These are phyloP conservation scores for Aspergillus amoenus DNA, from an alignment of 2,329 filamentous ascomycete genomes.

Conservation along the genomic window DNA sequence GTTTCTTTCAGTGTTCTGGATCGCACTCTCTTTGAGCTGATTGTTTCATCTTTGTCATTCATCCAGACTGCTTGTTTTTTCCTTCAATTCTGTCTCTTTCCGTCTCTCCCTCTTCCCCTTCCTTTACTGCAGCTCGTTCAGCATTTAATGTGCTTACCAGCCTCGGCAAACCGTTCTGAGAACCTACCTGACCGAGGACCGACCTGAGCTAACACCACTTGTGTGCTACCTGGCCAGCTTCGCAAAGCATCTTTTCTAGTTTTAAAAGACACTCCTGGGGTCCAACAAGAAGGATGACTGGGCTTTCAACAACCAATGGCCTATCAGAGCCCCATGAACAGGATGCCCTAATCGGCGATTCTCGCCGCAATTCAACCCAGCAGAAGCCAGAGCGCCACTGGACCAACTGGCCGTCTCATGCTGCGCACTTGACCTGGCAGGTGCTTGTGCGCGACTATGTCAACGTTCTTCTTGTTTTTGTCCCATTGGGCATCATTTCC, in stretches of 20 bases:
- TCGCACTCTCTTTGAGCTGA: constrained; percentile 2
- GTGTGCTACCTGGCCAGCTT: constrained; percentile 19
- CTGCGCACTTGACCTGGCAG: constrained; percentile 42
- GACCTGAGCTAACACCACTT: constrained; percentile 13
- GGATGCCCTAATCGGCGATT: constrained; percentile 31
- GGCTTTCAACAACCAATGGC: constrained; percentile 28
- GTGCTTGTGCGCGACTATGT: constrained; percentile 53
- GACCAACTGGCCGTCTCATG: constrained; percentile 41
- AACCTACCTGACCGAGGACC: neutral
- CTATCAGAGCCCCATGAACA: constrained; percentile 33
- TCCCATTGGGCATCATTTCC: constrained; percentile 63
- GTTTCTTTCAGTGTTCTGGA: constrained; percentile 7
- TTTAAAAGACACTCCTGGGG: constrained; percentile 34
- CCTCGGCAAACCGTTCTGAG: neutral
- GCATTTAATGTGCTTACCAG: neutral
- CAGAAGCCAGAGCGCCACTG: constrained; percentile 39
- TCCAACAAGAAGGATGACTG: constrained; percentile 30
- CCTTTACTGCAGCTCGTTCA: neutral
- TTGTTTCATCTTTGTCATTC: neutral
- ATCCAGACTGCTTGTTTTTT: neutral
- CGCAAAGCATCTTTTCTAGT: constrained; percentile 26
- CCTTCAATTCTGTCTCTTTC: neutral
- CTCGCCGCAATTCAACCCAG: constrained; percentile 21
- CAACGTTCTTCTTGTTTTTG: constrained; percentile 63
- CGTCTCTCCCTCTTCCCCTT: neutral